Conservation (phyloP, 2,329 filamentous ascomycete species). For the Beauveria caledonica region DNA sequence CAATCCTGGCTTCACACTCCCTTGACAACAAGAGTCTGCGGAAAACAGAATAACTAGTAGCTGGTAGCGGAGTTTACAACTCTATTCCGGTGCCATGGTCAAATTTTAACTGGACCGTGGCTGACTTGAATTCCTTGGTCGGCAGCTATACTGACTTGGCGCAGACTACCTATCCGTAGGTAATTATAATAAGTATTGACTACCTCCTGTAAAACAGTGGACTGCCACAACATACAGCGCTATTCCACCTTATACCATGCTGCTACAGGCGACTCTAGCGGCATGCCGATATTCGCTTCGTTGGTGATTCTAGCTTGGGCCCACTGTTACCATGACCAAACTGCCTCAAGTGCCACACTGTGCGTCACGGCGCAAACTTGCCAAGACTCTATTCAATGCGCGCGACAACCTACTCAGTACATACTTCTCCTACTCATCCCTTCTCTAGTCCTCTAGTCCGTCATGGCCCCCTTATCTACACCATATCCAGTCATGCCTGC, state of each 20-base stretch:
- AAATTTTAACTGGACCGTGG: background rate
- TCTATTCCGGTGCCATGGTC: background rate
- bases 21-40: too few relatives aligned
- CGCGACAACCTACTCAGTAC: background rate
- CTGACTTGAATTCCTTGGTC: background rate
- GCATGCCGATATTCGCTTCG: too few relatives aligned
- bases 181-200: too few relatives aligned
- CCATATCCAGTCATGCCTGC: background rate
- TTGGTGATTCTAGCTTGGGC: too few relatives aligned
- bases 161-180: background rate
- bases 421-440: background rate
- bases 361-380: conserved; percentile 2
- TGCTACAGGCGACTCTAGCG: too few relatives aligned
- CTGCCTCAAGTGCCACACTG: background rate
- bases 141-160: background rate
- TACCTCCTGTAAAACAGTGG: background rate
- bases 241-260: too few relatives aligned
- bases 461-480: background rate
- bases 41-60: too few relatives aligned
- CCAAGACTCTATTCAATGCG: background rate
- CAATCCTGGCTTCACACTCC: too few relatives aligned
- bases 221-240: too few relatives aligned
- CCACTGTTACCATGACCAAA: background rate
- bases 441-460: background rate
- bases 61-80: too few relatives aligned